A percentile compares a stretch with the other conserved stretches of the same genome.
These are phyloP conservation scores for Fusarium anthophilum DNA, from an alignment of 2,329 filamentous ascomycete genomes.

Conservation along the genomic window DNA sequence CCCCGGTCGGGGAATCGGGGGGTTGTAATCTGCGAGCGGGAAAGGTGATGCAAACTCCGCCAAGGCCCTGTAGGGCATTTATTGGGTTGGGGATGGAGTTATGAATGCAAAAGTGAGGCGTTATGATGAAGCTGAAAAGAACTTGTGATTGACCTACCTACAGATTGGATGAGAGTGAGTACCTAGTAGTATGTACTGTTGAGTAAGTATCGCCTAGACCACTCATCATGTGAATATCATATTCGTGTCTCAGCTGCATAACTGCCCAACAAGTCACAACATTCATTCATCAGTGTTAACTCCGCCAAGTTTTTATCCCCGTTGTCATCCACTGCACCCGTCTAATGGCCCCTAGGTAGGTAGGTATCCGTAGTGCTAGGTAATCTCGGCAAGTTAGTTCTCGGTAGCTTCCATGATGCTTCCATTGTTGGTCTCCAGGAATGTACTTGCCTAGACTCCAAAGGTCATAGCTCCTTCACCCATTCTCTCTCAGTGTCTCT, in stretches of 20 bases:
- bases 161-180: neutral
- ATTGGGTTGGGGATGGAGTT: neutral
- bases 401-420: conserved; percentile 20
- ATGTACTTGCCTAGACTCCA: conserved; percentile 1
- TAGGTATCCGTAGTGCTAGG: neutral
- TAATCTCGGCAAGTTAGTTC: conserved; percentile 25
- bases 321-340: neutral
- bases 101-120: neutral
- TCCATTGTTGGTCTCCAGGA: conserved; percentile 17
- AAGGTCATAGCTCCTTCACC: conserved; percentile 19
- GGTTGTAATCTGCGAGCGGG: conserved; percentile 10
- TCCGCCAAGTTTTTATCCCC: neutral
- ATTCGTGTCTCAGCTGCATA: neutral
- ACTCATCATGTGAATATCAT: neutral
- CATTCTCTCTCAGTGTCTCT: neutral
- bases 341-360: neutral
- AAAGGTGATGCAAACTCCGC: conserved; percentile 21
- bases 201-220: too few relatives aligned
- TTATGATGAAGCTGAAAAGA: neutral
- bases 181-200: neutral
- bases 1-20: neutral
- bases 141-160: neutral
- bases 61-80: conserved; percentile 10
- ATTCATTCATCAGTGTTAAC: neutral
- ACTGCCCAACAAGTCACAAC: neutral